These are phyloP conservation scores for Brachypodium distachyon DNA, from an alignment of 202 grass and related monocot genomes.

Conservation along the genomic window DNA sequence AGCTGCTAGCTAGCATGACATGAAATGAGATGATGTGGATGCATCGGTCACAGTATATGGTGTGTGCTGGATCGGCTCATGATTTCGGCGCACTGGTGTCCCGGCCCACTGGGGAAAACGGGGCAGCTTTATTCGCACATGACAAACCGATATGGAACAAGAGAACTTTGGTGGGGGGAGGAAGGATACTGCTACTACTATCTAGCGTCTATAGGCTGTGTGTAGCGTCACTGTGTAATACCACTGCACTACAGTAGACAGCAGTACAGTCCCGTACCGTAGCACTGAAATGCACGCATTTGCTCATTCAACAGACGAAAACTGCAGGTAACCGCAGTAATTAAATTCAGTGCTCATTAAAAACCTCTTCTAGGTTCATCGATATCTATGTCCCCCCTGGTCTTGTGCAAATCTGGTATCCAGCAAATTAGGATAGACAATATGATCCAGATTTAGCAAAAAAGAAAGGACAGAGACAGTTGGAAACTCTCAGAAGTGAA, in stretches of 20 bases:
- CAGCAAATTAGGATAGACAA: neutral
- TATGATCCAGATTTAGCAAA: neutral
- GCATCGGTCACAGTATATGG: neutral
- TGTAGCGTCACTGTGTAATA: too few relatives aligned
- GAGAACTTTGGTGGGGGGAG: too few relatives aligned
- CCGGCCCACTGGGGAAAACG: slow-evolving; percentile 6
- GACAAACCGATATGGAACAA: neutral
- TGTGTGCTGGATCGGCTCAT: neutral
- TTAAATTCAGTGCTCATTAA: neutral
- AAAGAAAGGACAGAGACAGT: neutral
- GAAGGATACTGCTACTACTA: too few relatives aligned
- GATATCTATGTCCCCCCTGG: too few relatives aligned
- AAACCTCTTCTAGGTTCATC: too few relatives aligned
- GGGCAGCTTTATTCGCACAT: slow-evolving; percentile 23
- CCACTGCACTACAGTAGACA: too few relatives aligned
- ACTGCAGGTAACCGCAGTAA: neutral
- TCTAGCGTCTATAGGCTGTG: neutral
- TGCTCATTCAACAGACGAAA: neutral
- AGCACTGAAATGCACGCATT: too few relatives aligned
- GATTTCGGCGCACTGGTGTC: neutral
- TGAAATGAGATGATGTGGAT: slow-evolving; percentile 36
- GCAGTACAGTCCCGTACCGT: too few relatives aligned
- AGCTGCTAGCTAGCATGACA: too few relatives aligned
- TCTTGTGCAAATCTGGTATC: too few relatives aligned
- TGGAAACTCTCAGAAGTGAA: too few relatives aligned